Evolutionary conservation across 345 rosid species (phyloP).

Genomic region (Litchi chinensis): DNA sequence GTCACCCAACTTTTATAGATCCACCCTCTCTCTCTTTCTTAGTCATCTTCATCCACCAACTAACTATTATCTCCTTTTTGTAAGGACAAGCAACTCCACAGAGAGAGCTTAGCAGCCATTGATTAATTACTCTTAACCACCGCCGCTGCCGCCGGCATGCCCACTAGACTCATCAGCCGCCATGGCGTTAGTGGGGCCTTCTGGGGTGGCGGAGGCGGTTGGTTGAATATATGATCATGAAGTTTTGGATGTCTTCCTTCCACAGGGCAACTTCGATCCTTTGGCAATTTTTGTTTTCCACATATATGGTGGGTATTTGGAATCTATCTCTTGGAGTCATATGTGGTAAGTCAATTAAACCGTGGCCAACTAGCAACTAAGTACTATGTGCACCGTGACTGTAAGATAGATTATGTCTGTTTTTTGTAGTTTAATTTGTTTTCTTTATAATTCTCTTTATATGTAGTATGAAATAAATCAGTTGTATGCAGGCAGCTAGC

Average conservation of each 20-base stretch:
- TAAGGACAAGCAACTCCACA: neutral
- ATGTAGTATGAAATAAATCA: no score
- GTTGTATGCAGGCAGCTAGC: no score
- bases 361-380: no score
- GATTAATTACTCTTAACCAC: neutral
- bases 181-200: neutral
- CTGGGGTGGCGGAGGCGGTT: constrained; percentile 18
- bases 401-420: no score
- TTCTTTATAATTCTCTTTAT: no score
- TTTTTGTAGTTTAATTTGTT: no score
- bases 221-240: constrained; percentile 3
- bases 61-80: neutral
- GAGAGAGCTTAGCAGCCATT: neutral
- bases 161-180: constrained; percentile 13
- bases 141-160: neutral
- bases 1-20: neutral
- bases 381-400: no score
- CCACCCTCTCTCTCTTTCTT: neutral
- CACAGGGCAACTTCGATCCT: constrained; percentile 47
- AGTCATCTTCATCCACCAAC: neutral
- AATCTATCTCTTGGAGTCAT: no score
- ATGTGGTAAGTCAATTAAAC: no score
- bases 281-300: constrained; percentile 31
- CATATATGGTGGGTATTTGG: no score
- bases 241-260: constrained; percentile 6